Evolutionary conservation across 139 green algal genomes (phyloP).

Genomic region (Tetraselmis chui): DNA sequence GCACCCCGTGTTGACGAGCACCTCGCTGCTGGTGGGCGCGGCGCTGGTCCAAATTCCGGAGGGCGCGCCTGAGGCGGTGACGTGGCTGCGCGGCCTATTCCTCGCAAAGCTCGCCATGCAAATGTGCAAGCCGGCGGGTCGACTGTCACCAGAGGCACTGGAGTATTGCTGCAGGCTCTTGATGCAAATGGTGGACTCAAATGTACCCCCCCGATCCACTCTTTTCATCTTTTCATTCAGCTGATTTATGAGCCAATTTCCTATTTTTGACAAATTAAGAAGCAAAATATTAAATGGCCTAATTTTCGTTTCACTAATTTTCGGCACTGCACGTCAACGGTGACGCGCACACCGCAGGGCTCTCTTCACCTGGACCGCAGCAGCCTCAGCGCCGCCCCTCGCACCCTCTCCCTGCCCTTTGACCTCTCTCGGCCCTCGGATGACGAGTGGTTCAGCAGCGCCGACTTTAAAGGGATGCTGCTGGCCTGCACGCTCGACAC

Average conservation of each 20-base stretch:
- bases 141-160: conserved; percentile 56
- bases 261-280: too few relatives aligned
- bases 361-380: too few relatives aligned
- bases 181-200: background rate
- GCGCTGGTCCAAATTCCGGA: conserved; percentile 12
- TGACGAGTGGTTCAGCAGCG: background rate
- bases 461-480: background rate
- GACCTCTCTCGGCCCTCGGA: background rate
- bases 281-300: too few relatives aligned
- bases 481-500: background rate
- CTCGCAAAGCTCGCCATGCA: conserved; percentile 31
- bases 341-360: too few relatives aligned
- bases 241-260: too few relatives aligned
- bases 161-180: conserved; percentile 29
- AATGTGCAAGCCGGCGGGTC: conserved; percentile 35
- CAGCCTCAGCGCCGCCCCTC: too few relatives aligned
- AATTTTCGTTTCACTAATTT: too few relatives aligned
- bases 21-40: conserved; percentile 45
- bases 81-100: conserved; percentile 24
- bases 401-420: background rate
- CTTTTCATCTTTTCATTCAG: too few relatives aligned
- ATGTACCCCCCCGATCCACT: background rate
- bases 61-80: background rate
- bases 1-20: conserved; percentile 77
- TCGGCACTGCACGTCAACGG: too few relatives aligned